Base-by-base conservation (phyloP, 805 yeast genomes). In the Maudiozyma bulderi region DNA sequence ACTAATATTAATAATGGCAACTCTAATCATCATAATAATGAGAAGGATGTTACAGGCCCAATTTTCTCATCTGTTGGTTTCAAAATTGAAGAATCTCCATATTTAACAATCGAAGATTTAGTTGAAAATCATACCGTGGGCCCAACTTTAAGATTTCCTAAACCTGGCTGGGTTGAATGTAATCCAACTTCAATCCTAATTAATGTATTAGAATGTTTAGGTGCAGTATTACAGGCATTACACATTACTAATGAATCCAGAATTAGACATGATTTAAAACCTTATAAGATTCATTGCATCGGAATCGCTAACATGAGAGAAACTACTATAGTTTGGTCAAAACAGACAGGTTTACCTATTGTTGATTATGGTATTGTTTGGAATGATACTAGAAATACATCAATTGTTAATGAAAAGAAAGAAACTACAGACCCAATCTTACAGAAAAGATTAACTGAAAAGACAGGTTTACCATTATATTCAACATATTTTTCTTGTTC, bases 251-350 rank as follows among this genome's bases (percentile, higher is more conserved):
- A 84, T 67, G 69, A 74, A 54, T 77, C 78, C 50, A 60, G 71
- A 57, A 54, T 60, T 40, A 55, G 64, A 3, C 69, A 73, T 44
- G 69, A 73, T 41, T 66, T 73, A 50, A 66, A 78, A 57, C 73
- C 83, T 62, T 83, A 78, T 64, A 74, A 73, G 56, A 81, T 90
- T 50, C 77, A 73, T 50, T 81, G 86, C 44, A 75, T 90, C 57
- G 98, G 98, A 29, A 79, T 90, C 56, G 93, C 97, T 47, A 91
- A 89, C 69, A 95, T 91, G 93, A 79, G 98, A 64, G 98, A 90
- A 70, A 90, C 98, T 41, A 84, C 95, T 31, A 75, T 84, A 47
- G 81, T 90, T 45, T 90, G 96, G 96, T 83, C 88, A 50, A 76
- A 81, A 55, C 73, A 73, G 47, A 88, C 96, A 2, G 96, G 96